A percentile compares a stretch with the other conserved stretches of the same genome.
Conservation (phyloP, 2,329 filamentous ascomycete genomes). For the Podosphaera fusca region DNA sequence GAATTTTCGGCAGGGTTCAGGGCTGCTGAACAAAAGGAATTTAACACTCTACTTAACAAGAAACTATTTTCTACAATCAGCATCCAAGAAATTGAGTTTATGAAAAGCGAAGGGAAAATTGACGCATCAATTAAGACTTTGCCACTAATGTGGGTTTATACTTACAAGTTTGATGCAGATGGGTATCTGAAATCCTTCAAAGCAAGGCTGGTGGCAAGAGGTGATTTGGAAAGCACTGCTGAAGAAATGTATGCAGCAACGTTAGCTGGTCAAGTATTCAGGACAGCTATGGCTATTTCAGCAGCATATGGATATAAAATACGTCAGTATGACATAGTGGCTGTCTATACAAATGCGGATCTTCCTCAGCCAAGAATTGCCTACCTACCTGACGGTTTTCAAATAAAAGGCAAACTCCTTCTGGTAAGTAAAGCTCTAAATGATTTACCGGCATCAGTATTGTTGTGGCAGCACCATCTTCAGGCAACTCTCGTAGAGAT, state of each 20-base stretch:
- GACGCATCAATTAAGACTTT: slow-evolving; percentile 2
- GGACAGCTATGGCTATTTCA: not conserved
- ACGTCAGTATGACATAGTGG: not conserved
- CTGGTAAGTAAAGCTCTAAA: too few species aligned
- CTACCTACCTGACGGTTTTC: too few species aligned
- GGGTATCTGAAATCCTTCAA: too few species aligned
- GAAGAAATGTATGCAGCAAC: slow-evolving; percentile 2
- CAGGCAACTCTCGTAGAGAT: too few species aligned
- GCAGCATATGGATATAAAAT: not conserved
- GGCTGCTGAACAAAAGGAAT: not conserved
- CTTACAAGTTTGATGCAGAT: too few species aligned
- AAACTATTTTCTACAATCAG: too few species aligned
- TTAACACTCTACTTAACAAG: too few species aligned
- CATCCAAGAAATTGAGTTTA: not conserved
- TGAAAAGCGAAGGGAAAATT: not conserved
- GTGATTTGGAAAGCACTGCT: slow-evolving; percentile 6
- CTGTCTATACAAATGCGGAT: not conserved
- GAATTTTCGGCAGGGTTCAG: not conserved
- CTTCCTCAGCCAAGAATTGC: too few species aligned
- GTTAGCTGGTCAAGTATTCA: not conserved
- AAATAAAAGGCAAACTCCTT: too few species aligned
- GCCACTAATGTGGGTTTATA: not conserved
- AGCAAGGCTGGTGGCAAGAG: not conserved
- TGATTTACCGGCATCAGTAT: too few species aligned
- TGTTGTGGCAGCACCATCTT: too few species aligned